These are phyloP conservation scores for Russula sp. DNA, from an alignment of 768 basidiomycete species.

Conservation along the genomic window DNA sequence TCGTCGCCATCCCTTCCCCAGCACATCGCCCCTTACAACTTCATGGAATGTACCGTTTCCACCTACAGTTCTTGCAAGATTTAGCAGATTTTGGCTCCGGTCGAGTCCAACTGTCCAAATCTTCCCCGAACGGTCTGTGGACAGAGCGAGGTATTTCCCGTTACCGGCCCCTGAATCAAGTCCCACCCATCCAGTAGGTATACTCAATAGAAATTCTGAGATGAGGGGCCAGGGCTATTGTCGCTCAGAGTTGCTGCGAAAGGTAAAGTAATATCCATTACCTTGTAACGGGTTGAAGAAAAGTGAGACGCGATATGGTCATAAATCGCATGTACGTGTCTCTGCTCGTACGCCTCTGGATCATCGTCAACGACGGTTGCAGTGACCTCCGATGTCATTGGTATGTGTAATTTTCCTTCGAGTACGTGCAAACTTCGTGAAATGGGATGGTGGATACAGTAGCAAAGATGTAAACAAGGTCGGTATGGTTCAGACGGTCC, in stretches of 20 bases:
- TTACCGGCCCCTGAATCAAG: constrained; percentile 96
- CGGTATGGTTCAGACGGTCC: background rate
- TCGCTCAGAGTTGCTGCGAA: background rate
- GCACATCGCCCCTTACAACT: constrained; percentile 73
- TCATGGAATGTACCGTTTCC: constrained; percentile 43
- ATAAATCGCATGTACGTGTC: constrained; percentile 78
- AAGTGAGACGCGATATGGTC: constrained; percentile 84
- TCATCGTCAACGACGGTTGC: constrained; percentile 38
- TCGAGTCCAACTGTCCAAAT: constrained; percentile 80
- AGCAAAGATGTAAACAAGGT: background rate
- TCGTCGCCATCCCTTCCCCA: constrained; percentile 66
- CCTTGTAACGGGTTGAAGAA: constrained; percentile 85
- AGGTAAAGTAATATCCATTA: constrained; percentile 24
- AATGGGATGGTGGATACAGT: background rate
- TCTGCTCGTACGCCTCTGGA: constrained; percentile 55
- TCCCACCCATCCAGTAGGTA: constrained; percentile 76
- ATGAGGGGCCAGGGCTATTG: constrained; percentile 86
- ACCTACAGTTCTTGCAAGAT: constrained; percentile 63
- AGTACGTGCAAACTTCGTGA: background rate
- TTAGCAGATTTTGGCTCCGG: constrained; percentile 69
- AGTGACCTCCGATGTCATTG: constrained; percentile 28
- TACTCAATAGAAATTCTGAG: constrained; percentile 56
- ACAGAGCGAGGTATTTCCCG: constrained; percentile 89
- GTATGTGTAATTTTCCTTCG: background rate
- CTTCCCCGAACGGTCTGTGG: constrained; percentile 49